Base-by-base conservation (phyloP, 176 grass and related monocot genomes). In the Cenchrus fungigraminus region DNA sequence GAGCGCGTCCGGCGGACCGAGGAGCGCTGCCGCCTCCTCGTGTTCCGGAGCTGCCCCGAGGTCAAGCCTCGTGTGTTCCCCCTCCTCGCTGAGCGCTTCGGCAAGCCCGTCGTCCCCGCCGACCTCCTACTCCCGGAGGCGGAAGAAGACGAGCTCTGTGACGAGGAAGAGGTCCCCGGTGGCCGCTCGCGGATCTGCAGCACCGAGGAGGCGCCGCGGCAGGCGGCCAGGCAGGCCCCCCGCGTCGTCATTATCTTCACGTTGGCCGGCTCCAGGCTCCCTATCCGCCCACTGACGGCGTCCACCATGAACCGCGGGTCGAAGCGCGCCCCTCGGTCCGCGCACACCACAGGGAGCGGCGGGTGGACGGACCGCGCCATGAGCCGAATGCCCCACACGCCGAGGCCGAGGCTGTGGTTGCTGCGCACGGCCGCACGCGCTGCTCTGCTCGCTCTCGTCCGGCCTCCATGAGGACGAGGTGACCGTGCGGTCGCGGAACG, bases 221-320 rank as follows among this genome's bases (percentile, higher is more conserved):
- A 74, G 28, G 50, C 49, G 50, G 71, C 7, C 50, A 53, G 71
- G 71, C 71, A 74, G 1, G 28, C 73, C 73, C 73, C 57, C 73
- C 25, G 52, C 51, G 50, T 25, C 25, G 25, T 25, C 89, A 98
- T 90, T 89, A 90, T 93, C 88, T 93, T 95, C 9, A 98, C 91
- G 86, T 87, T 93, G 46, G 82, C 87, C 28, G 95, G 93, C 77
- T 90, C 89, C 42, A 93, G 89, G 47, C 65, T 54, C 42, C 84
- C 86, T 0, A 82, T 86, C 16, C 93, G 87, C 17, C 83, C 87
- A 0, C 85, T 51, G 19, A 89, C 91, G 0, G 84, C 87, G 72
- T 98, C 95, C 71, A 95, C 95, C 95, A 98, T 98, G 91, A 92
- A 98, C 76, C 95, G 91, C 29, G 62, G 53, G 74, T 98, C 95